These are phyloP conservation scores for Pleurotus tuoliensis DNA, from an alignment of 768 basidiomycete species.

Conservation along the genomic window DNA sequence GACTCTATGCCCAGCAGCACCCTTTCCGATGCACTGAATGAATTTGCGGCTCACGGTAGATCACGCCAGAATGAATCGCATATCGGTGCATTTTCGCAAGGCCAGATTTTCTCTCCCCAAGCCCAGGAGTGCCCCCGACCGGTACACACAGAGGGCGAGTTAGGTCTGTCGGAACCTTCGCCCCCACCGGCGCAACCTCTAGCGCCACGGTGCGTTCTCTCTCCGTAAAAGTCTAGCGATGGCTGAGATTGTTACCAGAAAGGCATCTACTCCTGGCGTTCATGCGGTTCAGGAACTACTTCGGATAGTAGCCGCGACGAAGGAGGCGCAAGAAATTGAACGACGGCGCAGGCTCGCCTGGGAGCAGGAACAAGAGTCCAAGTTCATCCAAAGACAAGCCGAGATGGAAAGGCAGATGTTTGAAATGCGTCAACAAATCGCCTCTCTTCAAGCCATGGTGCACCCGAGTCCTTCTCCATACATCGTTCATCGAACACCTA, in stretches of 20 bases:
- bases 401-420: conserved; percentile 56
- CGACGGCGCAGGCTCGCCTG: conserved; percentile 54
- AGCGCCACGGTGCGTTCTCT: conserved; percentile 29
- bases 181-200: conserved; percentile 19
- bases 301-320: conserved; percentile 52
- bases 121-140: conserved; percentile 37
- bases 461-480: conserved; percentile 15
- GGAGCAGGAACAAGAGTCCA: conserved; percentile 71
- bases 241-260: conserved; percentile 15
- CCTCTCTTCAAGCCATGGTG: conserved; percentile 38
- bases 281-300: conserved; percentile 58
- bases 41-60: conserved; percentile 47
- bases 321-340: conserved; percentile 60
- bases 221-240: not conserved
- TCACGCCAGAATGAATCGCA: conserved; percentile 21
- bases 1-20: conserved; percentile 62
- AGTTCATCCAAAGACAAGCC: conserved; percentile 46
- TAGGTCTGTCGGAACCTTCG: conserved; percentile 48
- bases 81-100: conserved; percentile 4
- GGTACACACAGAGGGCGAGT: conserved; percentile 63
- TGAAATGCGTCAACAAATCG: conserved; percentile 52
- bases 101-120: conserved; percentile 21
- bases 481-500: not conserved
- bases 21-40: conserved; percentile 77
- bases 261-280: conserved; percentile 30